phyloP scores from a whole-genome alignment of 495 filamentous ascomycete species.

The Rostrohypoxylon terebratum region DNA sequence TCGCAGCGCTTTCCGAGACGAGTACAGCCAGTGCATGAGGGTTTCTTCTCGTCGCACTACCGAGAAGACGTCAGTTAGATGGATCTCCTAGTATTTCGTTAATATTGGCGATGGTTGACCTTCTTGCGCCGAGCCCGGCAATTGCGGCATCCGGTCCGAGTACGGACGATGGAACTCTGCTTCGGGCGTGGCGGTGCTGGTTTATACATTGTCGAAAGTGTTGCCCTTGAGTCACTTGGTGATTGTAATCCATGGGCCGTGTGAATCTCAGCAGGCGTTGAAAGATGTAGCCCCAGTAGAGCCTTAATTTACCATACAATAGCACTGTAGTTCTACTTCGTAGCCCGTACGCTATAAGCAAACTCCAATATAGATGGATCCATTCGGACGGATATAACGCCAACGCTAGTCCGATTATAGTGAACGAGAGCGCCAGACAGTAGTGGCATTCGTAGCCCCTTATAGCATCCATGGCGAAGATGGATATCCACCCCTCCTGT shows the following conservation, averaged over 20 bases:
- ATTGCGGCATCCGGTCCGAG: slow-evolving; percentile 3
- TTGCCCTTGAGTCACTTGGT: not conserved
- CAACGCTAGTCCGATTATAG: slow-evolving; percentile 1
- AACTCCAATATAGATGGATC: not conserved
- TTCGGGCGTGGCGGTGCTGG: slow-evolving; percentile 1
- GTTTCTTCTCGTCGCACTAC: slow-evolving; percentile 2
- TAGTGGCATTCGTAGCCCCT: not conserved
- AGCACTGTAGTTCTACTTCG: too few relatives aligned
- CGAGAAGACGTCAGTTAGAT: not conserved
- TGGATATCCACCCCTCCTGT: not conserved
- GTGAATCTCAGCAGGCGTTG: not conserved
- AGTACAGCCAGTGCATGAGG: not conserved
- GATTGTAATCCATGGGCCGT: not conserved
- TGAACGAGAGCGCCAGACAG: slow-evolving; percentile 10
- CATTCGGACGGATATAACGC: too few relatives aligned
- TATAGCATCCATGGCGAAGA: too few relatives aligned
- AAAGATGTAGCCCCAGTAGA: too few relatives aligned
- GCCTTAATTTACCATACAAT: too few relatives aligned
- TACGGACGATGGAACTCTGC: not conserved
- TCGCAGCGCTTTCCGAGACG: slow-evolving; percentile 1
- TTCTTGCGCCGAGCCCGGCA: slow-evolving; percentile 3
- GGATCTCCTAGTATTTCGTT: too few relatives aligned
- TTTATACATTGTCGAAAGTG: not conserved
- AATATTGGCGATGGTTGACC: not conserved
- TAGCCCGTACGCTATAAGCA: not conserved